A percentile compares a stretch with the other conserved stretches of the same genome.
phyloP scores from a whole-genome alignment of 305 asterid genomes.

The Fraxinus floribunda region DNA sequence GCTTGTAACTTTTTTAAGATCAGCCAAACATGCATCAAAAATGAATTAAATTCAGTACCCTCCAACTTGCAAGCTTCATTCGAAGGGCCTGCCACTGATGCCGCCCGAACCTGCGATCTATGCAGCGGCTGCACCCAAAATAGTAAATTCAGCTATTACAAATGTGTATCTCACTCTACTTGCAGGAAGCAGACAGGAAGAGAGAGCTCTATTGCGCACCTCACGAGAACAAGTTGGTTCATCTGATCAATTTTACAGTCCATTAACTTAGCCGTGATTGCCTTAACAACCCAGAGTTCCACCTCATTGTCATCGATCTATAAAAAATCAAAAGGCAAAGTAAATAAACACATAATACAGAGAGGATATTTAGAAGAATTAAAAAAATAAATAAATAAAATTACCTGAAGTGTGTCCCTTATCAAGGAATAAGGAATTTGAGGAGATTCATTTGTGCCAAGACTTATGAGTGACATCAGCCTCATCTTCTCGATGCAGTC shows the following conservation, averaged over 20 bases:
- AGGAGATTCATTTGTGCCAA: conserved; percentile 63
- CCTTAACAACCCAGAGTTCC: conserved; percentile 89
- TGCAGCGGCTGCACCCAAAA: conserved; percentile 30
- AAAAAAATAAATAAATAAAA: not conserved
- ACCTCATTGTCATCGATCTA: conserved; percentile 80
- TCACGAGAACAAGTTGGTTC: conserved; percentile 70
- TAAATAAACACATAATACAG: not conserved
- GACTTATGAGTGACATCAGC: conserved; percentile 74
- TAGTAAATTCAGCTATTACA: not conserved
- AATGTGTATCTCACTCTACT: not conserved
- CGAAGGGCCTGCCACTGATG: conserved; percentile 45
- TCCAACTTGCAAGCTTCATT: conserved; percentile 56
- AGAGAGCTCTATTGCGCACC: conserved; percentile 36
- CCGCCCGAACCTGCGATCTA: conserved; percentile 44
- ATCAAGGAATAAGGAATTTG: conserved; percentile 64
- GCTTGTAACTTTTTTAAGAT: not conserved
- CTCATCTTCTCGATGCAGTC: conserved; percentile 82
- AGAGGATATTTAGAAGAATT: conserved; percentile 2
- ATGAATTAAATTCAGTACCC: conserved; percentile 46
- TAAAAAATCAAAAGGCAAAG: not conserved
- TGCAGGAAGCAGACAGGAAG: not conserved
- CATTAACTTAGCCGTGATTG: conserved; percentile 70
- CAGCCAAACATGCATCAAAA: not conserved
- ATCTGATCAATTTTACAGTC: conserved; percentile 93
- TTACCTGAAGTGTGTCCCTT: conserved; percentile 72